Evolutionary conservation across 2,329 filamentous ascomycete genomes (phyloP).

Genomic region (Aspergillus niger): DNA sequence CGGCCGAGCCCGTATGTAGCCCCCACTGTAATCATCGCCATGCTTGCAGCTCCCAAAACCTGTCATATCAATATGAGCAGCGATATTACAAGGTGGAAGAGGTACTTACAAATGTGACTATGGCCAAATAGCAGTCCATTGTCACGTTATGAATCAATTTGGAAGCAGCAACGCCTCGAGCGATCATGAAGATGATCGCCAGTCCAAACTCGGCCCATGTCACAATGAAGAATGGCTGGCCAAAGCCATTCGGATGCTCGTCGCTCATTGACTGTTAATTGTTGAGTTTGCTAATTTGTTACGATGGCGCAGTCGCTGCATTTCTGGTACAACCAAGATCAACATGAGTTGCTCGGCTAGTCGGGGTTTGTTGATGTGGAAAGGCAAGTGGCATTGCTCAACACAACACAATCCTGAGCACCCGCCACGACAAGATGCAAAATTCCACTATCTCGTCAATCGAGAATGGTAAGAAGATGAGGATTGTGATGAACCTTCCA

Average conservation of each 20-base stretch:
- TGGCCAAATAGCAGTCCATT: slow-evolving; percentile 20
- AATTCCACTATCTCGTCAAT: too few species aligned
- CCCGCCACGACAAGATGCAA: too few species aligned
- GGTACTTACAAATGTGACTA: slow-evolving; percentile 23
- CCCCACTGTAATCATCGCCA: slow-evolving; percentile 15
- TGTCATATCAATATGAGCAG: not conserved
- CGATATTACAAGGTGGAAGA: not conserved
- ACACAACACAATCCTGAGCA: too few species aligned
- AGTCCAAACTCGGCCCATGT: slow-evolving; percentile 21
- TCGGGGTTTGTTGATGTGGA: not conserved
- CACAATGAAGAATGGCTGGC: slow-evolving; percentile 16
- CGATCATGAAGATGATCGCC: slow-evolving; percentile 16
- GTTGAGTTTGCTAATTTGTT: not conserved
- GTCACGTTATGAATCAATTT: slow-evolving; percentile 18
- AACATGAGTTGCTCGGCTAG: not conserved
- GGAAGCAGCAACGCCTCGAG: slow-evolving; percentile 22
- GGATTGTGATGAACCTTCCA: too few species aligned
- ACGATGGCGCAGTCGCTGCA: not conserved
- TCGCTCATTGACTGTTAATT: not conserved
- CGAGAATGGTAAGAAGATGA: too few species aligned
- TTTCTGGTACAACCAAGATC: not conserved
- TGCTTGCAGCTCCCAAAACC: slow-evolving; percentile 13
- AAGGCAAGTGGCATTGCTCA: not conserved
- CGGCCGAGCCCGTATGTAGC: slow-evolving; percentile 22
- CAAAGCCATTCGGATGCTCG: slow-evolving; percentile 1